Evolutionary conservation across 2,329 filamentous ascomycete species (phyloP).

Genomic region (Microascus cirrosus): DNA sequence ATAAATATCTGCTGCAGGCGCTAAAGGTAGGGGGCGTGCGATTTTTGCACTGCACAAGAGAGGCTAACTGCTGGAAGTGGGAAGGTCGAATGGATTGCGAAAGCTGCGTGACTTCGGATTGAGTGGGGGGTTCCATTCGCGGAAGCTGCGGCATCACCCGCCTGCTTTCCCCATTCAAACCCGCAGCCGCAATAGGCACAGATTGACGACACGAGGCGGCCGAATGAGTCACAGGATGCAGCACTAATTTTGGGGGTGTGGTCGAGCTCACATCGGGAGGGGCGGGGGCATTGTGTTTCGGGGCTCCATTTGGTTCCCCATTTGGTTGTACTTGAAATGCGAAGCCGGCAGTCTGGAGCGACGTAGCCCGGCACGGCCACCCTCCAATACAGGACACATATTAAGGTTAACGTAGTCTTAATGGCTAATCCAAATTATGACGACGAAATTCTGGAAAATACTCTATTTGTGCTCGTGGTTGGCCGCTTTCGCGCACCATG

Average conservation of each 20-base stretch:
- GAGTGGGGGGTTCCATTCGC: neutral
- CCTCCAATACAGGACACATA: neutral
- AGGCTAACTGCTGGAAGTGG: too few species aligned
- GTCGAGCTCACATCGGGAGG: neutral
- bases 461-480: neutral
- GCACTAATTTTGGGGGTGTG: neutral
- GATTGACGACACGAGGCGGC: neutral
- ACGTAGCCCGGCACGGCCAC: neutral
- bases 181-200: neutral
- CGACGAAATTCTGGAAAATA: neutral
- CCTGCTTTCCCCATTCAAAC: neutral
- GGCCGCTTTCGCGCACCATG: neutral
- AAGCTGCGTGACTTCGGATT: neutral
- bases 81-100: neutral
- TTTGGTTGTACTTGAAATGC: neutral
- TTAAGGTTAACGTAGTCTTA: neutral
- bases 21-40: too few species aligned
- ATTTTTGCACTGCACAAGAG: too few species aligned
- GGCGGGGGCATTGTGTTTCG: neutral
- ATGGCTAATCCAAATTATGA: neutral
- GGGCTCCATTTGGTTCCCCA: neutral
- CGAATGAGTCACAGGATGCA: neutral
- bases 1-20: too few species aligned
- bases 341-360: neutral
- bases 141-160: neutral